Evolutionary conservation across 108 stramenopile genomes (phyloP), one percentile per base, ranked within the genome.

Genomic region (Nitzschia sp.): DNA sequence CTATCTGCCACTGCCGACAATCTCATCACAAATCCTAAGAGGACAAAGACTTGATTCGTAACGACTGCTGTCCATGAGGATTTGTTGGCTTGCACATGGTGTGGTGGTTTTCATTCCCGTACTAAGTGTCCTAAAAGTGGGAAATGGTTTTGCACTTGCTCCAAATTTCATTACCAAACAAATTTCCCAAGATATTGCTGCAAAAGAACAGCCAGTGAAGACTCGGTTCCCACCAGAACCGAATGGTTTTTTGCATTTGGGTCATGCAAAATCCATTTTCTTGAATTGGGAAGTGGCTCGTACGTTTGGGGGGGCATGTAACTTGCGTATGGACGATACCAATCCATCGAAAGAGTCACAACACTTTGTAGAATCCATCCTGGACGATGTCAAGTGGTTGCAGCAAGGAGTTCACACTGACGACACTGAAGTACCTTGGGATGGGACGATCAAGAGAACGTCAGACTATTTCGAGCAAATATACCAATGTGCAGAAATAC

Each of bases 171-270:
- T 94, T 63, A 90, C 90, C 38, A 91, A 92, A 75, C 29, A 34
- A 6, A 87, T 87, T 38, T 85, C 92, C 58, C 77, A 81, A 65
- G 85, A 88, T 24, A 56, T 55, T 8, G 48, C 11, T 39, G 44
- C 53, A 21, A 43, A 64, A 34, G 57, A 29, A 3, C 10, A 44
- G 10, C 20, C 83, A 20, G 76, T 96, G 25, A 82, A 75, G 43
- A 98, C 96, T 57, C 85, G 98, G 7, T 99, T 99, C 72, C 98
- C 98, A 9, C 98, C 98, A 0, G 98, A 99, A 81, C 98, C 98
- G 26, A 96, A 95, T 53, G 99, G 99, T 26, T 98, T 96, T 69
- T 82, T 99, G 46, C 99, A 99, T 75, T 78, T 99, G n/a, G 99
- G 99, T 8, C 99, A 99, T 71, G 96, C 96, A 46, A 99, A 99